Base-by-base conservation (phyloP, 768 basidiomycete species). In the Pleurotus tuber-regium region DNA sequence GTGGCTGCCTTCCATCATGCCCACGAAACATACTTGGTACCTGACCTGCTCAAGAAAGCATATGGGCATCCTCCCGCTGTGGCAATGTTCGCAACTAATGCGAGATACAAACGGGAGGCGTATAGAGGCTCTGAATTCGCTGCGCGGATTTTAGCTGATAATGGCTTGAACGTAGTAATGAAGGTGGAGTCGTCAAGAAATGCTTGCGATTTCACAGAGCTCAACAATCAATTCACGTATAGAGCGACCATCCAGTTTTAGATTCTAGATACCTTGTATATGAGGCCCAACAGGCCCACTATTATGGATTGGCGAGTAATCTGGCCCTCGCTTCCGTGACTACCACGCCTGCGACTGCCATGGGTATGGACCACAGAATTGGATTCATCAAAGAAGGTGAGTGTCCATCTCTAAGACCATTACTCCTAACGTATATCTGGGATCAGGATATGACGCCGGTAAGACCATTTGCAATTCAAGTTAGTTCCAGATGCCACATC, bases 21-120 rank as follows among this genome's bases (percentile, higher is more conserved):
- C 6, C 85, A 91, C 50, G 92, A 96, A 64, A 83, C 92, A 1
- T 97, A 91, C 68, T 77, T 97, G n/a, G 87, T 94, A 19, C 90
- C 93, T 1, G 82, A 83, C 19, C 69, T 87, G 3, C 69, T 98
- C 54, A 95, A 92, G 67, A 72, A 79, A 64, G 82, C 86, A 54
- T 94, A 76, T 59, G 80, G 33, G 60, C 16, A 33, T 52, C n/a
- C 83, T 9, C 92, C 92, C 0, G 83, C 87, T 2, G 72, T 85
- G 33, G 92, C 93, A 2, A 66, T 96, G 35, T 93, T 92, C 54
- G 86, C 89, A 2, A 91, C 86, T 30, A 86, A 86, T 61, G 41
- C 21, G 50, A 74, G 79, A 68, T 69, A 67, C 55, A 77, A 73
- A 61, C 72, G 76, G 30, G 77, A 79, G 56, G 60, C 77, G 0